Percentiles rank a stretch among this genome's conserved stretches.
These are phyloP conservation scores for Globisporangium viniferum DNA, from an alignment of 352 stramenopile species.

Conservation along the genomic window DNA sequence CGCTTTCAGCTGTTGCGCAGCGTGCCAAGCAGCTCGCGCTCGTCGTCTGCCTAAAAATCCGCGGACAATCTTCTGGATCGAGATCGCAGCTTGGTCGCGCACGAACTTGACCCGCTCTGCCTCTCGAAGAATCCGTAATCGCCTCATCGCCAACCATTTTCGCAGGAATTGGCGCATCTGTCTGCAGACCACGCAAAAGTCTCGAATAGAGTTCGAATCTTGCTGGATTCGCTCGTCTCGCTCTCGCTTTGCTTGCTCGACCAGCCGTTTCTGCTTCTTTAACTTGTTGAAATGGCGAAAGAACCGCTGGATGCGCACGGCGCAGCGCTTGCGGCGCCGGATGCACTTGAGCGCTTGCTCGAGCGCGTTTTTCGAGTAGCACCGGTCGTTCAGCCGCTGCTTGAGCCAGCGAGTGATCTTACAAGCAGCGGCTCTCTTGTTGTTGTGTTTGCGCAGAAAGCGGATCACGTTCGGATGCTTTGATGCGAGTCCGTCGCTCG, in stretches of 20 bases:
- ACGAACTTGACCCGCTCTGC: slow-evolving; percentile 31
- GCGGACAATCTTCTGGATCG: slow-evolving; percentile 39
- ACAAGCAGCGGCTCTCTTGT: slow-evolving; percentile 26
- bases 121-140: slow-evolving; percentile 33
- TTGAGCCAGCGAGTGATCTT: slow-evolving; percentile 50
- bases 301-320: slow-evolving; percentile 48
- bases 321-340: slow-evolving; percentile 35
- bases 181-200: slow-evolving; percentile 29
- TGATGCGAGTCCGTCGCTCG: slow-evolving; percentile 39
- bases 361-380: slow-evolving; percentile 37
- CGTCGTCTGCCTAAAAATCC: slow-evolving; percentile 36
- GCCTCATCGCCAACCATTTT: slow-evolving; percentile 27
- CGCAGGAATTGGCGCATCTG: slow-evolving; percentile 32
- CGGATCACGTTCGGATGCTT: slow-evolving; percentile 46
- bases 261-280: slow-evolving; percentile 21
- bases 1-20: slow-evolving; percentile 17
- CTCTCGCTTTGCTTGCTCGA: slow-evolving; percentile 24
- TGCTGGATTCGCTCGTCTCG: slow-evolving; percentile 23
- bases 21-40: slow-evolving; percentile 20
- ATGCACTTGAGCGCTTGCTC: slow-evolving; percentile 45
- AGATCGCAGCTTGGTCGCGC: slow-evolving; percentile 27
- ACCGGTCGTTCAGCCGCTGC: slow-evolving; percentile 23
- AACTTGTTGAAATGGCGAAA: slow-evolving; percentile 33
- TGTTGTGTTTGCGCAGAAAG: slow-evolving; percentile 35
- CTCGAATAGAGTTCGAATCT: slow-evolving; percentile 28